A percentile compares a stretch with the other conserved stretches of the same genome.
phyloP scores from a whole-genome alignment of 192 early-diverging fungal genomes.

The Coemansia sp. region DNA sequence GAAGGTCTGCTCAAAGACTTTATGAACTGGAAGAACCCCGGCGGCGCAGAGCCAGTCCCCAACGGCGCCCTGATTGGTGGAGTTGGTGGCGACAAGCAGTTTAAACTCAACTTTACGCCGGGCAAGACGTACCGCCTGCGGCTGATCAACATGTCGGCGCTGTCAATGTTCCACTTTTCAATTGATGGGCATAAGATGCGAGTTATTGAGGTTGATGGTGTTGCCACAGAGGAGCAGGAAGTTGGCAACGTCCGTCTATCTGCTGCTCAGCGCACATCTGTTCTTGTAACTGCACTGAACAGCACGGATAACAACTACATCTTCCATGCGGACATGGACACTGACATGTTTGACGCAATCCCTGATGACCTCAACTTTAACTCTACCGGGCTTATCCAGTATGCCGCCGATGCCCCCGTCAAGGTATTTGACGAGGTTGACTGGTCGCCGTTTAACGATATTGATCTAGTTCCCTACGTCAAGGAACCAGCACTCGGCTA shows the following conservation, averaged over 20 bases:
- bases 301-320: conserved; percentile 61
- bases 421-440: conserved; percentile 21
- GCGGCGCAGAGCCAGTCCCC: conserved; percentile 64
- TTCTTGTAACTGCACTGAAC: conserved; percentile 73
- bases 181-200: conserved; percentile 76
- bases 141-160: conserved; percentile 77
- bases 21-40: conserved; percentile 62
- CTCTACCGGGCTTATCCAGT: conserved; percentile 58
- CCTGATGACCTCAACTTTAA: conserved; percentile 60
- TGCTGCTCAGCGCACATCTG: conserved; percentile 76
- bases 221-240: conserved; percentile 57
- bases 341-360: conserved; percentile 69
- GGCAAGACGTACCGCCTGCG: conserved; percentile 84
- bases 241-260: conserved; percentile 60
- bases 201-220: conserved; percentile 82
- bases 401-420: conserved; percentile 31
- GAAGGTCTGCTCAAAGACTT: conserved; percentile 54
- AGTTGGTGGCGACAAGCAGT: conserved; percentile 31
- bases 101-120: conserved; percentile 57
- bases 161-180: conserved; percentile 71
- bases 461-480: conserved; percentile 52
- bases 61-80: conserved; percentile 67
- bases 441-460: conserved; percentile 58
- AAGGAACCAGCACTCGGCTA: conserved; percentile 41
- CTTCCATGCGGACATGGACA: conserved; percentile 74